Evolutionary conservation across 257 asterid genomes (phyloP).

Genomic region (Linderniella brevidens): DNA sequence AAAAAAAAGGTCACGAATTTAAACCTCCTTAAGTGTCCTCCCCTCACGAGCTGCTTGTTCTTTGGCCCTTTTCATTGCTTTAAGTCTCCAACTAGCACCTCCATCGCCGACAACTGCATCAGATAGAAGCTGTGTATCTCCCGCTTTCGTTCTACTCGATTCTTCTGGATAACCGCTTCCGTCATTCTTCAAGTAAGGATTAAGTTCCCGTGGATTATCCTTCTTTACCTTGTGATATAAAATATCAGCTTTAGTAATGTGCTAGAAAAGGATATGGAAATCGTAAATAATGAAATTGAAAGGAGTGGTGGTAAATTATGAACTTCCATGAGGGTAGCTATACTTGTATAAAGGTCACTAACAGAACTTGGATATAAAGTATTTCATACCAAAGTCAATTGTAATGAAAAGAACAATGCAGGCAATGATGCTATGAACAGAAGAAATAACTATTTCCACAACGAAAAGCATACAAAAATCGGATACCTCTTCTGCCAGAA

Average conservation of each 20-base stretch:
- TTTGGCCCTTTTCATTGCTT: slow-evolving; percentile 80
- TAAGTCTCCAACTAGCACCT: slow-evolving; percentile 99
- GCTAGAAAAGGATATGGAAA: background rate
- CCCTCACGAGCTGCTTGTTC: slow-evolving; percentile 98
- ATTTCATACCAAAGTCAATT: no score
- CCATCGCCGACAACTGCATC: slow-evolving; percentile 78
- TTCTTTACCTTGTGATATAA: slow-evolving; percentile 29
- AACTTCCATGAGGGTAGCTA: background rate
- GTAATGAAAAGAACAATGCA: background rate
- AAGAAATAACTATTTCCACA: background rate
- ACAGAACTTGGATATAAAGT: no score
- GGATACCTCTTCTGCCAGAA: slow-evolving; percentile 39
- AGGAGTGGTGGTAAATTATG: slow-evolving; percentile 5
- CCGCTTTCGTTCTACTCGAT: slow-evolving; percentile 20
- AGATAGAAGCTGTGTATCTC: slow-evolving; percentile 30
- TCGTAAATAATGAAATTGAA: slow-evolving; percentile 4
- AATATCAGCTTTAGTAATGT: slow-evolving; percentile 4
- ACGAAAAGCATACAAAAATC: slow-evolving; percentile 4
- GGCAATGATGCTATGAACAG: background rate
- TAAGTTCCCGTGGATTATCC: slow-evolving; percentile 65
- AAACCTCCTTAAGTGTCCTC: slow-evolving; percentile 56
- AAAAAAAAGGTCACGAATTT: slow-evolving; percentile 5
- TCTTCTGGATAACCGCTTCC: slow-evolving; percentile 85
- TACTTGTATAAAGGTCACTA: no score
- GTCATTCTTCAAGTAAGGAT: slow-evolving; percentile 58